Base-by-base conservation (phyloP, 163 green algal genomes). In the Picocystis sp. region DNA sequence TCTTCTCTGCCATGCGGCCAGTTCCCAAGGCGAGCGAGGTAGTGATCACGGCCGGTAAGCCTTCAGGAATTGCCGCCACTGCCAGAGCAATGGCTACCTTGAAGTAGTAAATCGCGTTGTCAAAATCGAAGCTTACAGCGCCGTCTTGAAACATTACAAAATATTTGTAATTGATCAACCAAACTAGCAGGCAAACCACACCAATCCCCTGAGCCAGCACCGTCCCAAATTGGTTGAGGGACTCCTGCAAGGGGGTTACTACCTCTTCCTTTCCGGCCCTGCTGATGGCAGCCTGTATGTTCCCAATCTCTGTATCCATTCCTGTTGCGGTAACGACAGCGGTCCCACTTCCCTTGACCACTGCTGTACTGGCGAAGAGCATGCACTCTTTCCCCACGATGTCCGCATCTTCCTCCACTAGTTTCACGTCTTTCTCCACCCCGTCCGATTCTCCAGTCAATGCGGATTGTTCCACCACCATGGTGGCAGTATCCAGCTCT, bases 31-130 rank as follows among this genome's bases (percentile, higher is more conserved):
- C 87, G 50, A 96, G 77, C 65, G 84, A 96, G 29, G 29, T 38
- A 47, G 78, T 87, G 8, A 93, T 82, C 15, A 94, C 84, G 2
- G 88, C 87, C 33, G 91, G 91, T 22, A 99, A 73, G 41, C 91
- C 91, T 70, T 99, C 91, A n/a, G 91, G 91, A 58, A 99, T 99
- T 19, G 91, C 91, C 1, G 91, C 91, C 21, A 99, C 91, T 1
- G 91, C 90, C 51, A 99, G 76, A 1, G 91, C 89, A 11, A 99
- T 87, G 56, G 87, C 76, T 52, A 95, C 92, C 75, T 99, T 99
- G 74, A 99, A 95, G 69, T 98, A 97, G 75, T 96, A 99, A 6
- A 82, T 93, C 54, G 77, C 84, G 64, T 87, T 78, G 23, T 50
- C 57, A 11, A 91, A 56, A 43, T 76, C 73, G 67, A 93, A 86